Percentiles rank a stretch among this genome's conserved stretches.
These are phyloP conservation scores for Stipa capillata DNA, from an alignment of 176 grass and related monocot species.

Conservation along the genomic window DNA sequence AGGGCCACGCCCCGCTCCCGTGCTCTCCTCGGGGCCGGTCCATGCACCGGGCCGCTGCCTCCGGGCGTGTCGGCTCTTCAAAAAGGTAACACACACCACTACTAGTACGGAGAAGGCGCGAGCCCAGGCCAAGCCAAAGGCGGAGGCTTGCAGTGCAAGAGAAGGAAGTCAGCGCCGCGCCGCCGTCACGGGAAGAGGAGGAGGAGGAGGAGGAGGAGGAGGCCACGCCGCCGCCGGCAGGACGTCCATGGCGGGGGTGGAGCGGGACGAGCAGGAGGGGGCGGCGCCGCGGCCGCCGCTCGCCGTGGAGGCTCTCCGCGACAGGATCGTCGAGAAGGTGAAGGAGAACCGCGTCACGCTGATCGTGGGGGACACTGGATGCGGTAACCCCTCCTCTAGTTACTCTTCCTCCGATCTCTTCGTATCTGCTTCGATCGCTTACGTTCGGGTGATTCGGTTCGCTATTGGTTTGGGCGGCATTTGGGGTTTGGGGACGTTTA, in stretches of 20 bases:
- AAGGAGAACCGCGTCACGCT: slow-evolving; percentile 79
- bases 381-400: slow-evolving; percentile 47
- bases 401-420: not conserved
- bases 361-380: slow-evolving; percentile 82
- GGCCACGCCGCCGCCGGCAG: not conserved
- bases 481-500: slow-evolving; percentile 22
- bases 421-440: not conserved
- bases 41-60: not conserved
- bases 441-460: not conserved
- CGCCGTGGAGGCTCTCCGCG: slow-evolving; percentile 57
- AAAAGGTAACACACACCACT: slow-evolving; percentile 14
- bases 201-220: not conserved
- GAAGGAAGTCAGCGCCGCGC: not conserved
- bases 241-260: slow-evolving; percentile 16
- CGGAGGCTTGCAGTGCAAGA: slow-evolving; percentile 22
- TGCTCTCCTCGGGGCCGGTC: not conserved
- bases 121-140: not conserved
- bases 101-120: slow-evolving; percentile 6
- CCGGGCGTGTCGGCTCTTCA: slow-evolving; percentile 1
- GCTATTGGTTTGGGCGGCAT: not conserved
- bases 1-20: not conserved
- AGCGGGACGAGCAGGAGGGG: not conserved
- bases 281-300: slow-evolving; percentile 25
- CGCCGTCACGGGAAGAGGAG: not conserved
- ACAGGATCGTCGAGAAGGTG: slow-evolving; percentile 87